A percentile compares a stretch with the other conserved stretches of the same genome.
Evolutionary conservation across 768 basidiomycete species (phyloP).

Genomic region (Suillus clintonianus): DNA sequence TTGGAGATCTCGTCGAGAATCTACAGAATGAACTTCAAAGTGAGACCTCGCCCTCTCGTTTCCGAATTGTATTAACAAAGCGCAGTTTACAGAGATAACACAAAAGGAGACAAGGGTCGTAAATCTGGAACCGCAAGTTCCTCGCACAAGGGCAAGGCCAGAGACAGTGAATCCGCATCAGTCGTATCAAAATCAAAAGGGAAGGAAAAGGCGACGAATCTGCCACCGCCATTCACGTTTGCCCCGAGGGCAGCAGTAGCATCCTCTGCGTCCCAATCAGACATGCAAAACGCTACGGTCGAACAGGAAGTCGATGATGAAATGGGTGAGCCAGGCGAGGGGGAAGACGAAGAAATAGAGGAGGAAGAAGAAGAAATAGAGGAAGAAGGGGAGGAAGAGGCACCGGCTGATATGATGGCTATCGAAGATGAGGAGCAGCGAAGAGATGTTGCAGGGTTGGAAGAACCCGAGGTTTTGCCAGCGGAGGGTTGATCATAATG

Average conservation of each 20-base stretch:
- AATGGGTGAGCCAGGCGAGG: constrained; percentile 37
- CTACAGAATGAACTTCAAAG: constrained; percentile 68
- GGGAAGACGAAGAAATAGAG: constrained; percentile 29
- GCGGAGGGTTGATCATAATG: neutral
- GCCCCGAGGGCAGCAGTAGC: constrained; percentile 31
- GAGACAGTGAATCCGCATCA: constrained; percentile 34
- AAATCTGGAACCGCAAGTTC: constrained; percentile 26
- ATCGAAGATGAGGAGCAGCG: constrained; percentile 47
- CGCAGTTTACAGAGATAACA: constrained; percentile 64
- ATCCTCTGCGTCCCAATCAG: constrained; percentile 26
- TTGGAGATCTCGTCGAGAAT: constrained; percentile 66
- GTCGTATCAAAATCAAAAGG: constrained; percentile 27
- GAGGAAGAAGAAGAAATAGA: constrained; percentile 25
- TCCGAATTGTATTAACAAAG: neutral
- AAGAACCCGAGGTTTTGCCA: neutral
- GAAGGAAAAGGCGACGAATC: constrained; percentile 30
- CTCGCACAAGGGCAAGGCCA: constrained; percentile 30
- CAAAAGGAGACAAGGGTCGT: constrained; percentile 60
- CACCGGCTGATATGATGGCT: constrained; percentile 42
- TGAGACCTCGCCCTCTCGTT: constrained; percentile 30
- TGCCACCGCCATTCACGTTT: constrained; percentile 30
- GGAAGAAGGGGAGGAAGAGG: constrained; percentile 35
- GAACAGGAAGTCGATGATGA: constrained; percentile 29
- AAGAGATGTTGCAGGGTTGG: constrained; percentile 31
- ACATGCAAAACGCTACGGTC: constrained; percentile 20